Evolutionary conservation across 169 alveolate species (phyloP), one percentile per base, ranked within the genome.

Genomic region (Theileria annulata): DNA sequence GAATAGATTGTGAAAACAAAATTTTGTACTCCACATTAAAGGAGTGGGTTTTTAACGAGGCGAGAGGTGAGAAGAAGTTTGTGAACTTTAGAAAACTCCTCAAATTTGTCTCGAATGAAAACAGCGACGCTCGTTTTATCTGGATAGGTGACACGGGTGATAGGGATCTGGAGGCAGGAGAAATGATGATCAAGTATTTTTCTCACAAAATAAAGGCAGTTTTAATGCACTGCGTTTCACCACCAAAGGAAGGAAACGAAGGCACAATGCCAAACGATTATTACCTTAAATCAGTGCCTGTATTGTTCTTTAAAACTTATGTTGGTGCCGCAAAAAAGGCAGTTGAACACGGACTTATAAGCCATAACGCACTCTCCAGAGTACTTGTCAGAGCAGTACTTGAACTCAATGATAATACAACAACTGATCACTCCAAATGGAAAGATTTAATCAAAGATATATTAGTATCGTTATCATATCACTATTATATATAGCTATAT

Each of bases 131-230:
- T 6, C 62, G 96, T 58, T 92, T 79, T 75, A 88, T 92, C 35
- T 92, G 96, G 96, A 91, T 92, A 9, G 96, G 96, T 2, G 96
- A 92, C 77, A 92, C 96, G 3, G 96, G 96, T 0, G 96, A 92
- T 76, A 90, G 80, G 92, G 96, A 92, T 30, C 82, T 84, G 2
- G 93, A 92, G 76, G 96, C 95, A 0, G 96, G 96, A 0, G 96
- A 92, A 66, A 70, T 92, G 92, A 92, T 92, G 96, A 93, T 93
- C 5, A 69, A 87, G 37, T 83, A 76, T 8, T 83, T 86, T 75
- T 95, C 96, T 0, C 90, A 89, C 42, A 77, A 88, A 35, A 75
- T 92, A 48, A 88, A 87, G 79, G 96, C 96, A 9, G 92, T 92
- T 47, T 92, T 92, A 71, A 83, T 92, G 75, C 96, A 92, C 71